Percentiles rank a stretch among this genome's conserved stretches.
phyloP scores from a whole-genome alignment of 2,329 filamentous ascomycete species.

The Apiospora sp. region DNA sequence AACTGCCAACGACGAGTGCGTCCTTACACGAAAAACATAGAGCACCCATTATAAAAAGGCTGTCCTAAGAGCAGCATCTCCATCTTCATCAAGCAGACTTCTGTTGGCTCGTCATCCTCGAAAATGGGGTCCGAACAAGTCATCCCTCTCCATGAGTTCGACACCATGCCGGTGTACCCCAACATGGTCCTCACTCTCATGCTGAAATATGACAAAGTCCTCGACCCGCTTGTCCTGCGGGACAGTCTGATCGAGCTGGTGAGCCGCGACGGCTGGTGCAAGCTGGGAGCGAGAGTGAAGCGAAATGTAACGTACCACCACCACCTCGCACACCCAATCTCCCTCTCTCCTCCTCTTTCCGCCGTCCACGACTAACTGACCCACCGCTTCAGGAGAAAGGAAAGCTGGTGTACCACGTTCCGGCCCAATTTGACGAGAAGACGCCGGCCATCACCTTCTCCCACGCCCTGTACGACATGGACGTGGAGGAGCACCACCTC shows the following conservation, averaged over 20 bases:
- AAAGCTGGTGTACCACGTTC: not conserved
- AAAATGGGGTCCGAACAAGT: not conserved
- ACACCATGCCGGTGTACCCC: conserved; percentile 10
- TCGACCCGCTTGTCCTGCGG: not conserved
- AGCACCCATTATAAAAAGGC: not conserved
- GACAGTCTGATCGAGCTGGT: not conserved
- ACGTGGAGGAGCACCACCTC: not conserved
- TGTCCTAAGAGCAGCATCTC: not conserved
- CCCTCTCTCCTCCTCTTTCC: too few species aligned
- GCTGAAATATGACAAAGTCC: conserved; percentile 1
- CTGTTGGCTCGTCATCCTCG: not conserved
- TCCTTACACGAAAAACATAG: too few species aligned
- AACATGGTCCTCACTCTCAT: conserved; percentile 3
- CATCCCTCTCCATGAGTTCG: conserved; percentile 2
- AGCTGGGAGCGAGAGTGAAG: not conserved
- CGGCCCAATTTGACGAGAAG: not conserved
- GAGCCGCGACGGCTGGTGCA: not conserved
- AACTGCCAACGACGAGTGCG: not conserved
- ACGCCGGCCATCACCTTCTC: not conserved
- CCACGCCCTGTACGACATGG: not conserved
- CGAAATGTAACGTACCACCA: not conserved
- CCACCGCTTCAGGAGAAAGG: not conserved
- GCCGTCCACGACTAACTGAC: not conserved
- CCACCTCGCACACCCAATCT: too few species aligned
- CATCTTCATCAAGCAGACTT: not conserved